Evolutionary conservation across 1,139 yeast genomes (phyloP).

Genomic region (Lodderomyces elongisporus): DNA sequence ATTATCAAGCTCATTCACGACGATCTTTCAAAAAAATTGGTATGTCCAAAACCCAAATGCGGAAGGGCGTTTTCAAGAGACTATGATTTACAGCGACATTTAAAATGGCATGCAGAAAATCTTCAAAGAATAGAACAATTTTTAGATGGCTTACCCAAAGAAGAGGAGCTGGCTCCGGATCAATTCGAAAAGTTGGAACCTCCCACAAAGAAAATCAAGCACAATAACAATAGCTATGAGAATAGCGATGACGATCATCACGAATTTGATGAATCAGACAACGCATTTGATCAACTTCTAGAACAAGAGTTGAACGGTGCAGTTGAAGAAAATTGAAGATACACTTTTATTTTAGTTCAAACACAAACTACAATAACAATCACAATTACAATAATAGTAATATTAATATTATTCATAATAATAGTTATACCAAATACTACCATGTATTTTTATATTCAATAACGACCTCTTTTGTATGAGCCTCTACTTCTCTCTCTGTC

Average conservation of each 20-base stretch:
- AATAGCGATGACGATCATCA: neutral
- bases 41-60: slow-evolving; percentile 48
- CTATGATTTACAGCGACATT: slow-evolving; percentile 48
- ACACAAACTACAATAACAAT: too few relatives aligned
- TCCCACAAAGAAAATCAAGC: slow-evolving; percentile 3
- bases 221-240: slow-evolving; percentile 3
- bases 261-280: slow-evolving; percentile 3
- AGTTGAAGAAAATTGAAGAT: too few relatives aligned
- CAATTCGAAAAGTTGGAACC: neutral
- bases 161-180: slow-evolving; percentile 3
- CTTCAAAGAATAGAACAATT: slow-evolving; percentile 28
- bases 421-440: too few relatives aligned
- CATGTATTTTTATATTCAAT: too few relatives aligned
- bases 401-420: too few relatives aligned
- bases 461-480: slow-evolving; percentile 31
- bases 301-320: slow-evolving; percentile 24
- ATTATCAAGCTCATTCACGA: slow-evolving; percentile 35
- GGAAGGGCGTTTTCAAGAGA: slow-evolving; percentile 41
- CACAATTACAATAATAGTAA: too few relatives aligned
- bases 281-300: slow-evolving; percentile 23
- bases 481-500: too few relatives aligned
- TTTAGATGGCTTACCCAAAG: slow-evolving; percentile 24
- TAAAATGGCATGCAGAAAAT: slow-evolving; percentile 49
- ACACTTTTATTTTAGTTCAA: too few relatives aligned
- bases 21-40: slow-evolving; percentile 29